These are phyloP conservation scores for Prunus campanulata DNA, from an alignment of 306 rosid genomes.

Conservation along the genomic window DNA sequence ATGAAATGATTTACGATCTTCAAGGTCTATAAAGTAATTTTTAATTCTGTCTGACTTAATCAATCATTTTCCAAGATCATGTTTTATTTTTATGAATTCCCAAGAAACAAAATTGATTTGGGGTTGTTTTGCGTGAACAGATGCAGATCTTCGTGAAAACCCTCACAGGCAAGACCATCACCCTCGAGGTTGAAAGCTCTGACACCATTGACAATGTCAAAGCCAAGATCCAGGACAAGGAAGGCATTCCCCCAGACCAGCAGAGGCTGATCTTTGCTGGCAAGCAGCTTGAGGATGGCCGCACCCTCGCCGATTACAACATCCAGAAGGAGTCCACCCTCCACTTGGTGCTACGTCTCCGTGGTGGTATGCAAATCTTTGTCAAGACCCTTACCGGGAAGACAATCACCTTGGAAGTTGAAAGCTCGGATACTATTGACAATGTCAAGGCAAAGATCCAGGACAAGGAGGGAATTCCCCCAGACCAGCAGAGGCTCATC, in stretches of 20 bases:
- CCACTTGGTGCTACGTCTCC: slow-evolving; percentile 21
- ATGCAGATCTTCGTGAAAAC: slow-evolving; percentile 31
- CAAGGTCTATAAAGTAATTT: too few species aligned
- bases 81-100: too few species aligned
- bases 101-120: not conserved
- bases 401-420: slow-evolving; percentile 24
- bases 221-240: slow-evolving; percentile 26
- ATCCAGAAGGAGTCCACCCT: slow-evolving; percentile 26
- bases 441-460: slow-evolving; percentile 28
- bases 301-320: slow-evolving; percentile 13
- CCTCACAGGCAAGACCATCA: slow-evolving; percentile 25
- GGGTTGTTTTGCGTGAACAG: not conserved
- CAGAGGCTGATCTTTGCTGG: slow-evolving; percentile 24
- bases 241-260: slow-evolving; percentile 26
- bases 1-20: too few species aligned
- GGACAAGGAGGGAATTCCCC: slow-evolving; percentile 25
- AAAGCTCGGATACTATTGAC: slow-evolving; percentile 21
- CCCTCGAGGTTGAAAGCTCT: slow-evolving; percentile 20
- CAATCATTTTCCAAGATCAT: too few species aligned
- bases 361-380: slow-evolving; percentile 30
- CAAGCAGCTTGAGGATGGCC: slow-evolving; percentile 24
- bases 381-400: slow-evolving; percentile 22
- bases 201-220: slow-evolving; percentile 25
- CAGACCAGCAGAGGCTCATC: slow-evolving; percentile 24
- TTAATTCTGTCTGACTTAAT: not conserved